Base-by-base conservation (phyloP, 371 early-diverging fungal species). In the Entomophthora muscae region DNA sequence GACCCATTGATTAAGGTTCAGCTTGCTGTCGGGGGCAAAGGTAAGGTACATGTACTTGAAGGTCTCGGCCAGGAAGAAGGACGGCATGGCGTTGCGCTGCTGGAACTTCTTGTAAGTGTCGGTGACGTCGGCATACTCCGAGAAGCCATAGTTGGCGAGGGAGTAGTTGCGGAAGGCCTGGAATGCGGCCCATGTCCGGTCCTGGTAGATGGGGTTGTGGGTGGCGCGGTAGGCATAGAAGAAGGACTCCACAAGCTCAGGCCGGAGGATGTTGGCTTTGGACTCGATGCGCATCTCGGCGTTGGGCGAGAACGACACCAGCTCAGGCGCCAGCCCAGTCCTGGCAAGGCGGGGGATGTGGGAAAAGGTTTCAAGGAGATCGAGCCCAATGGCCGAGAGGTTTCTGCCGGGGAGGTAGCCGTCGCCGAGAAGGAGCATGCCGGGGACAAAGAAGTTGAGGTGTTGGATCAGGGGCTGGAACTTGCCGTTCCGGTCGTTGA, bases 41-140 rank as follows among this genome's bases (percentile, higher is more conserved):
- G 94, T 74, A 23, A 96, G 69, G 65, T 86, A 94, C n/a, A 96
- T 75, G 66, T 96, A 96, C 67, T 96, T 96, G 55, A 94, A 72
- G 0, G 95, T 91, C 72, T 96, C 95, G 61, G 90, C 88, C 13
- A 95, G 69, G 52, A 90, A 78, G 71, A 93, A 96, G 65, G 90
- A 90, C 65, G 93, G 93, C 94, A 96, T 95, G 66, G 83, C 76
- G 75, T 88, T 82, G 27, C 75, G 73, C 26, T 65, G 68, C 83
- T 78, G 76, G 86, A 81, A 1, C 2, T 5, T 2, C n/a, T 61
- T 61, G 24, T 22, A 10, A 1, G 2, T 1, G 12, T 42, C 27
- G 17, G 33, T 61, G 7, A 61, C 61, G 26, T 61, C 52, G 2
- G 1, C 27, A 26, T 61, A 61, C 1, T 32, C 31, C 10, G 61